phyloP scores from a whole-genome alignment of 495 filamentous ascomycete genomes.

The Jackrogersella multiformis region DNA sequence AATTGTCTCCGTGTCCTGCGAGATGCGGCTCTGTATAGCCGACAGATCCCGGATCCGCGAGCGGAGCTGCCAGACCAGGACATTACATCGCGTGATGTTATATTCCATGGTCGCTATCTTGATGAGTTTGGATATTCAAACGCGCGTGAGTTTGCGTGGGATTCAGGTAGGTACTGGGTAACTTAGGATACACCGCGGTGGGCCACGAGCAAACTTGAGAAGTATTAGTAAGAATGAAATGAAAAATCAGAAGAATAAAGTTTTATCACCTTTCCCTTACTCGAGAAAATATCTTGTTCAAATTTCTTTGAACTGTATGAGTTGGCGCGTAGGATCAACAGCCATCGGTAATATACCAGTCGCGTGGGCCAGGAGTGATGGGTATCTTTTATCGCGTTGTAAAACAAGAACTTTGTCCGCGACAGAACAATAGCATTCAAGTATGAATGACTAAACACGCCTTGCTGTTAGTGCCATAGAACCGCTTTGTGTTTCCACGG shows the following conservation, averaged over 20 bases:
- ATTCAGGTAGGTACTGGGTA: not conserved
- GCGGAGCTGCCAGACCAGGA: constrained; percentile 1
- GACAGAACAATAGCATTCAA: not conserved
- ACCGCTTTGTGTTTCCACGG: not conserved
- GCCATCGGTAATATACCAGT: not conserved
- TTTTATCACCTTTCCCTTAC: not conserved
- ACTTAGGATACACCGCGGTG: not conserved
- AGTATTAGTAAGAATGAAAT: not conserved
- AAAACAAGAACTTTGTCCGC: not conserved
- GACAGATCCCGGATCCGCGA: not conserved
- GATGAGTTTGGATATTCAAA: not conserved
- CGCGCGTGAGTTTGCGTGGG: not conserved
- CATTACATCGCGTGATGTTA: not conserved
- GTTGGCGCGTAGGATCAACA: not conserved
- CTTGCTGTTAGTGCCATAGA: not conserved
- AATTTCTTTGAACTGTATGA: not conserved
- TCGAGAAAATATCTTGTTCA: not conserved
- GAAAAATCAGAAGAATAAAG: not conserved
- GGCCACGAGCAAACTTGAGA: not conserved
- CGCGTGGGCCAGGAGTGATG: too few species aligned
- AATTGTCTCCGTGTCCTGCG: not conserved
- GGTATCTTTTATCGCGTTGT: not conserved
- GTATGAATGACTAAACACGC: not conserved
- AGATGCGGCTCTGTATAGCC: constrained; percentile 1
- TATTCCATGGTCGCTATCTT: not conserved